A percentile compares a stretch with the other conserved stretches of the same genome.
phyloP scores from a whole-genome alignment of 768 basidiomycete genomes.

The Tylopilus rubrobrunneus region DNA sequence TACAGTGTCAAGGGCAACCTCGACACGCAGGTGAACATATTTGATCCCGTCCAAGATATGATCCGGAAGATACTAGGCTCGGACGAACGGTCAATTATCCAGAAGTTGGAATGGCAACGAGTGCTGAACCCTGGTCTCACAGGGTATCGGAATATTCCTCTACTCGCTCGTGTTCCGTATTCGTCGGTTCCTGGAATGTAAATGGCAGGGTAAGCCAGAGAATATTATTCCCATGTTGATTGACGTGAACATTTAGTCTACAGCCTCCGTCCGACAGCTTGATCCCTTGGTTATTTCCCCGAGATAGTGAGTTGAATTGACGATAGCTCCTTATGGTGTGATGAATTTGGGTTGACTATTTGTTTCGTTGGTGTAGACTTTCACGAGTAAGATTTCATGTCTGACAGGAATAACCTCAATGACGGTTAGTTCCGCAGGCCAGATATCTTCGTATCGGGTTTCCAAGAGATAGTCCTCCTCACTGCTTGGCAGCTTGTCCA shows the following conservation, averaged over 20 bases:
- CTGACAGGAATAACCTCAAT: constrained; percentile 21
- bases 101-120: not conserved
- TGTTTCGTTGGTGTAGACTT: constrained; percentile 10
- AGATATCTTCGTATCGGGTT: constrained; percentile 86
- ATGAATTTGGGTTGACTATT: not conserved
- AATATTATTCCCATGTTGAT: not conserved
- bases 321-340: not conserved
- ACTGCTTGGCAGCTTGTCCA: constrained; percentile 98
- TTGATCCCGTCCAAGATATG: constrained; percentile 90
- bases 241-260: constrained; percentile 7
- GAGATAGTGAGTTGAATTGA: constrained; percentile 52
- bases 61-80: constrained; percentile 69
- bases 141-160: constrained; percentile 85
- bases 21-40: constrained; percentile 81
- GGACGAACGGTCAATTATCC: constrained; percentile 54
- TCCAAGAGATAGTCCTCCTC: constrained; percentile 96
- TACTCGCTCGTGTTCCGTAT: constrained; percentile 65
- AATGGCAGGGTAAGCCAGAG: constrained; percentile 69
- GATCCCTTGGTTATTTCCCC: constrained; percentile 87
- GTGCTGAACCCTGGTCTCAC: constrained; percentile 3
- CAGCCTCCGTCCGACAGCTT: constrained; percentile 80
- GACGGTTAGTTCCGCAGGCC: constrained; percentile 45
- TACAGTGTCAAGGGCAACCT: constrained; percentile 77
- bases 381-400: constrained; percentile 13
- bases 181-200: constrained; percentile 93